Conservation (phyloP, 257 asterid genomes). For the Nyctanthes arbortristis region DNA sequence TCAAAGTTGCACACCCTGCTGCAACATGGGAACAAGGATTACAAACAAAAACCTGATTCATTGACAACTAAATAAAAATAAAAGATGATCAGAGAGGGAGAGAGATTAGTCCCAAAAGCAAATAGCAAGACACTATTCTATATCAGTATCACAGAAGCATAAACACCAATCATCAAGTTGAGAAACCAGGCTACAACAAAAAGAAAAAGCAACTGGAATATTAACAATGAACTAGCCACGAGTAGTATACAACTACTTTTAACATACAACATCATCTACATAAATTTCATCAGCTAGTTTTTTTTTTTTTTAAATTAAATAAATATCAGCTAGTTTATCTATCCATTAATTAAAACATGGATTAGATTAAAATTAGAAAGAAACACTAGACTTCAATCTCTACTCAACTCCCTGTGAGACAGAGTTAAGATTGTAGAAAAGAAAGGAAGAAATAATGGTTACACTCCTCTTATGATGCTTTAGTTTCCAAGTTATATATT, state of each 20-base stretch:
- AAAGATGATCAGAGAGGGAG: background rate
- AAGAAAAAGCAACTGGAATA: background rate
- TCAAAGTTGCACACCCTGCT: background rate
- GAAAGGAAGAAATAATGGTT: too few relatives aligned
- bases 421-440: too few relatives aligned
- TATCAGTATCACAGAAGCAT: background rate
- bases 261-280: too few relatives aligned
- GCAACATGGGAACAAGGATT: background rate
- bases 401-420: too few relatives aligned
- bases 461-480: too few relatives aligned
- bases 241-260: background rate
- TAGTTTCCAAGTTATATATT: too few relatives aligned
- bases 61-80: background rate
- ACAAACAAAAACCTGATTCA: background rate
- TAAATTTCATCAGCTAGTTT: too few relatives aligned
- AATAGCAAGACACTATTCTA: constrained; percentile 3
- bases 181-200: background rate
- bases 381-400: too few relatives aligned
- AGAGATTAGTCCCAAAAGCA: background rate
- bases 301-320: too few relatives aligned
- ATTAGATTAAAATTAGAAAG: too few relatives aligned
- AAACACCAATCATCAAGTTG: background rate
- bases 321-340: too few relatives aligned
- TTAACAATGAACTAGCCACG: background rate
- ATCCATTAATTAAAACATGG: too few relatives aligned